Percentiles rank a stretch among this genome's conserved stretches.
These are phyloP conservation scores for Solanum hybrid DNA, from an alignment of 305 asterid species.

Conservation along the genomic window DNA sequence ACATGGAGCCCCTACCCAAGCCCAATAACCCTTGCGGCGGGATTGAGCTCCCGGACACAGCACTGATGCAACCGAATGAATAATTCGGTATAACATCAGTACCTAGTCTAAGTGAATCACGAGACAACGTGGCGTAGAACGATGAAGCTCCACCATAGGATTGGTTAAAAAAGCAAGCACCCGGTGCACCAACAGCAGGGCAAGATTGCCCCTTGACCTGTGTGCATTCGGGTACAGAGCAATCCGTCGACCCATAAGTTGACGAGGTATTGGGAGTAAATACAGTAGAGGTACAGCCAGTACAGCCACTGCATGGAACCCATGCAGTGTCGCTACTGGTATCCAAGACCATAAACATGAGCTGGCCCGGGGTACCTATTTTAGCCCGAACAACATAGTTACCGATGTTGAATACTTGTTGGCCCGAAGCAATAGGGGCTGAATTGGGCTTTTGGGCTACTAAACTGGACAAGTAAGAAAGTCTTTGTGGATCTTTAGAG, in stretches of 20 bases:
- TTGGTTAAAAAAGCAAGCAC: constrained; percentile 59
- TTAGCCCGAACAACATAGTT: constrained; percentile 63
- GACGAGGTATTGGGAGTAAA: constrained; percentile 52
- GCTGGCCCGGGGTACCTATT: constrained; percentile 74
- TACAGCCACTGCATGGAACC: constrained; percentile 78
- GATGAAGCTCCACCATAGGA: constrained; percentile 72
- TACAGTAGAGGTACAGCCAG: constrained; percentile 40
- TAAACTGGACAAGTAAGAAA: constrained; percentile 57
- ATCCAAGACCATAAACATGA: constrained; percentile 78
- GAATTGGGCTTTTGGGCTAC: constrained; percentile 35
- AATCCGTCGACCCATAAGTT: constrained; percentile 40
- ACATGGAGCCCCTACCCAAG: constrained; percentile 80
- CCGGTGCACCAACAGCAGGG: constrained; percentile 35
- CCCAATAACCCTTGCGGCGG: constrained; percentile 92
- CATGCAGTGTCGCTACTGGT: constrained; percentile 74
- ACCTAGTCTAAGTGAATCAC: constrained; percentile 52
- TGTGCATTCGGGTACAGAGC: constrained; percentile 65
- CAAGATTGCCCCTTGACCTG: constrained; percentile 58
- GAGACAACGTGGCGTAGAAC: constrained; percentile 56
- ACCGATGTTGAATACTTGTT: constrained; percentile 44
- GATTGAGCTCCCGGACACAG: constrained; percentile 47
- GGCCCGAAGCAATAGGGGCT: constrained; percentile 69
- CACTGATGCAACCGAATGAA: constrained; percentile 67
- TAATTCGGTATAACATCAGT: constrained; percentile 49
- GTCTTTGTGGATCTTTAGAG: constrained; percentile 51